Percentiles rank a stretch among this genome's conserved stretches.
Conservation (phyloP, 352 stramenopile genomes). For the Pseudoperonospora humuli region DNA sequence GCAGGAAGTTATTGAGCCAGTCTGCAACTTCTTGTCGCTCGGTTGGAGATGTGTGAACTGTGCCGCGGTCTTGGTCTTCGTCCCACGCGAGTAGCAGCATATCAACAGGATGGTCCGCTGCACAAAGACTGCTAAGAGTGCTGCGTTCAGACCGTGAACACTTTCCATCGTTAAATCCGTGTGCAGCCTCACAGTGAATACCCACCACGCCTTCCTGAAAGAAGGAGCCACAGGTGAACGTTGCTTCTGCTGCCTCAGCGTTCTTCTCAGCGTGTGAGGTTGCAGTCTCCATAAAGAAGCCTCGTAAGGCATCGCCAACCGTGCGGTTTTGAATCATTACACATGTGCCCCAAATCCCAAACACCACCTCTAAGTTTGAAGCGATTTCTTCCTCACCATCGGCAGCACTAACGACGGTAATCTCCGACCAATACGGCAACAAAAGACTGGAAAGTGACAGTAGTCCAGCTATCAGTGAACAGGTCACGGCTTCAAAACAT, state of each 20-base stretch:
- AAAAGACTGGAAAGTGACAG: too few species aligned
- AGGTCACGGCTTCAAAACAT: too few species aligned
- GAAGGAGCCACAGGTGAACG: slow-evolving; percentile 34
- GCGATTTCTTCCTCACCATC: slow-evolving; percentile 6
- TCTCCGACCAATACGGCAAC: too few species aligned
- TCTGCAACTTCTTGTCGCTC: slow-evolving; percentile 7
- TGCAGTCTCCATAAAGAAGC: slow-evolving; percentile 14
- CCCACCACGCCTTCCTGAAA: slow-evolving; percentile 24
- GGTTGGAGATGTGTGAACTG: too few species aligned
- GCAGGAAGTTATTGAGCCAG: slow-evolving; percentile 35
- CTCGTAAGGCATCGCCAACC: slow-evolving; percentile 7
- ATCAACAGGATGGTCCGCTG: slow-evolving; percentile 16
- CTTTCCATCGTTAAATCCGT: slow-evolving; percentile 16
- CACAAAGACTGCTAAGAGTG: slow-evolving; percentile 19
- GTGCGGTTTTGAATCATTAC: slow-evolving; percentile 33
- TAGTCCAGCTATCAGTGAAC: too few species aligned
- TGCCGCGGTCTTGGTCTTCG: slow-evolving; percentile 18
- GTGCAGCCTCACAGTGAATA: slow-evolving; percentile 24
- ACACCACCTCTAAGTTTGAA: slow-evolving; percentile 31
- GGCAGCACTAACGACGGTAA: too few species aligned
- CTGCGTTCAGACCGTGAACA: slow-evolving; percentile 20
- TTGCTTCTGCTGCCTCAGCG: slow-evolving; percentile 13
- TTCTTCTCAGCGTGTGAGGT: slow-evolving; percentile 1
- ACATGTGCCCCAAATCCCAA: slow-evolving; percentile 51
- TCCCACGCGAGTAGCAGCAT: slow-evolving; percentile 30